Base-by-base conservation (phyloP, 2,329 filamentous ascomycete genomes). In the Arthrobotrys conoides region DNA sequence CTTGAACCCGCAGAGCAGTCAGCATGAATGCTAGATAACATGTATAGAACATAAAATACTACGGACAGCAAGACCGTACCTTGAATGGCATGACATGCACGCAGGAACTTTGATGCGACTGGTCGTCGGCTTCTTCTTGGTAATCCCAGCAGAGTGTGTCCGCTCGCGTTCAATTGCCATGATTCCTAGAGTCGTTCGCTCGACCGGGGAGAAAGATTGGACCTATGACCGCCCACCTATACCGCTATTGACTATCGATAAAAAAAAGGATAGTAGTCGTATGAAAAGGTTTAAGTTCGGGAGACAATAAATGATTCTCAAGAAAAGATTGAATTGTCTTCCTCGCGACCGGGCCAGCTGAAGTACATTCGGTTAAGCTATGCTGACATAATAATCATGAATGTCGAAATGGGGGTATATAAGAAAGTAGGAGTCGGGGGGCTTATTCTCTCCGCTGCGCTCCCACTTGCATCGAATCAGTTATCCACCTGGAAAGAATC, bases 81-180 rank as follows among this genome's bases (percentile, higher is more conserved):
- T 79, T 59, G 76, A 64, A 61, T 79, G 76, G 36, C 76, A 79
- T 41, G 76, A 79, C 18, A 53, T 65, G 69, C 76, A 79, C 53
- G 76, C 76, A 18, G 76, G 76, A 24, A 79, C 70, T 27, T 79
- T 72, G 69, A 79, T 77, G 44, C 73, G 67, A 55, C 59, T 59
- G 18, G 20, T 77, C 36, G 59, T 41, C 2, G 67, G 48, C 33
- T 77, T 77, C 61, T 77, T 77, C 38, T 77, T 77, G 16, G 38
- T 71, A 33, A 77, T 68, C 22, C 73, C 73, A 49, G 41, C 46
- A 24, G 67, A 61, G n/a, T 63, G 61, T 41, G 67, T 44, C 33
- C 73, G 67, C 20, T 61, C 57, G 57, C 57, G 57, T 71, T 77
- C 73, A 68, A 71, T 77, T 61, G 73, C 73, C 73, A 77, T 77